phyloP scores from a whole-genome alignment of 2,329 filamentous ascomycete genomes.

The Parasarocladium wereldwijsianum region DNA sequence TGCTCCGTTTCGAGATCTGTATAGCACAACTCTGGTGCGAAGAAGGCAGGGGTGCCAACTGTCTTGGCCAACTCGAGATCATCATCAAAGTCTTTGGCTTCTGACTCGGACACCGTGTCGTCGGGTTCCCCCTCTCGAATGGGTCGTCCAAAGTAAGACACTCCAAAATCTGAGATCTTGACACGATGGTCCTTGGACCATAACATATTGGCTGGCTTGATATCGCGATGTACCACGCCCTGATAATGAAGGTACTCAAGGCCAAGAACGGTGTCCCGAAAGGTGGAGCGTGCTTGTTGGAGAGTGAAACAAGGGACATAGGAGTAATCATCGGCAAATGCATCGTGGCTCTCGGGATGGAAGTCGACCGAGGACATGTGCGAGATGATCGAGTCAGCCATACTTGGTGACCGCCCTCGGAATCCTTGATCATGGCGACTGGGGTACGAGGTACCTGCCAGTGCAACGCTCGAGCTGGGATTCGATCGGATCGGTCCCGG shows the following conservation, averaged over 20 bases:
- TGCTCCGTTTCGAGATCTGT: constrained; percentile 58
- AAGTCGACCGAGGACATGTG: constrained; percentile 53
- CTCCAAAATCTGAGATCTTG: constrained; percentile 98
- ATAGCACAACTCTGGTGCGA: constrained; percentile 90
- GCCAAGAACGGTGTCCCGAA: constrained; percentile 84
- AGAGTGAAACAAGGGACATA: constrained; percentile 91
- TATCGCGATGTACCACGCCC: constrained; percentile 71
- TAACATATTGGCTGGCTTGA: constrained; percentile 81
- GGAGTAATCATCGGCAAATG: constrained; percentile 73
- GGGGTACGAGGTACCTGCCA: constrained; percentile 69
- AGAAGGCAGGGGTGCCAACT: constrained; percentile 93
- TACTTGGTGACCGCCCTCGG: constrained; percentile 61
- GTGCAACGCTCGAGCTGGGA: constrained; percentile 36
- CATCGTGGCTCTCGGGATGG: constrained; percentile 41
- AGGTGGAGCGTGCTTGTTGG: constrained; percentile 65
- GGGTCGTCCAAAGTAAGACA: constrained; percentile 88
- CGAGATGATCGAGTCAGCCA: constrained; percentile 63
- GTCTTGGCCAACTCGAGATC: constrained; percentile 96
- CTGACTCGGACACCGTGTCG: constrained; percentile 61
- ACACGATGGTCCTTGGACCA: constrained; percentile 74
- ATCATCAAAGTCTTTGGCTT: constrained; percentile 78
- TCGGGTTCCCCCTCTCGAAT: constrained; percentile 70
- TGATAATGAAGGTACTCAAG: constrained; percentile 87
- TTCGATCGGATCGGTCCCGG: constrained; percentile 37
- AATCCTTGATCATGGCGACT: constrained; percentile 34